These are phyloP conservation scores for Phoma sp. DNA, from an alignment of 2,329 filamentous ascomycete species.

Conservation along the genomic window DNA sequence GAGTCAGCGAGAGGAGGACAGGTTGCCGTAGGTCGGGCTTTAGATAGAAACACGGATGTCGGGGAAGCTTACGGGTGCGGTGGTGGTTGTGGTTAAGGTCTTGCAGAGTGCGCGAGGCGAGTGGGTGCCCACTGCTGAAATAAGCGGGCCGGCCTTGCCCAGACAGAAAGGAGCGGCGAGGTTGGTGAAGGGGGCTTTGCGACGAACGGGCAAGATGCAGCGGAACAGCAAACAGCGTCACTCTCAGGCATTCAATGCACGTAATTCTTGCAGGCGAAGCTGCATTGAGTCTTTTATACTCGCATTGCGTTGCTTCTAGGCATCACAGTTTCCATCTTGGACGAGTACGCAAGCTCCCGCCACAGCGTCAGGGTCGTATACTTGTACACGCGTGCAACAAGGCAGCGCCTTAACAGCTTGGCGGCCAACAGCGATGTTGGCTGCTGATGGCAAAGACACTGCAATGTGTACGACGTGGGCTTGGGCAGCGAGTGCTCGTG, in stretches of 20 bases:
- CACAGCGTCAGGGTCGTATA: slow-evolving; percentile 36
- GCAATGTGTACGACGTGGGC: slow-evolving; percentile 32
- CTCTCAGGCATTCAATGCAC: slow-evolving; percentile 7
- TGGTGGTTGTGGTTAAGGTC: slow-evolving; percentile 41
- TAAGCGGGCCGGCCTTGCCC: slow-evolving; percentile 52
- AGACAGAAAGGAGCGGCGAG: slow-evolving; percentile 43
- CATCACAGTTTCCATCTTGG: slow-evolving; percentile 17
- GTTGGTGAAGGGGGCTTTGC: slow-evolving; percentile 38
- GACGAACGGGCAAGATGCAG: slow-evolving; percentile 27
- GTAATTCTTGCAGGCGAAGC: slow-evolving; percentile 2
- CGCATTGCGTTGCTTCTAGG: slow-evolving; percentile 19
- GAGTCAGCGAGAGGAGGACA: slow-evolving; percentile 35
- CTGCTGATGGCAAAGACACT: slow-evolving; percentile 15
- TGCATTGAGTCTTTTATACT: slow-evolving; percentile 23
- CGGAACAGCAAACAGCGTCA: slow-evolving; percentile 17
- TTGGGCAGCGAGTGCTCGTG: slow-evolving; percentile 26
- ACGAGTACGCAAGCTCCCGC: slow-evolving; percentile 48
- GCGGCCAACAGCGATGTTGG: slow-evolving; percentile 13
- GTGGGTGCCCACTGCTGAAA: slow-evolving; percentile 50
- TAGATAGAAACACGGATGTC: slow-evolving; percentile 37
- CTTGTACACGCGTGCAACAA: slow-evolving; percentile 27
- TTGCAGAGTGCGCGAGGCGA: slow-evolving; percentile 47
- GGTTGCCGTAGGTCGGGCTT: slow-evolving; percentile 27
- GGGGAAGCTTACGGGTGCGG: slow-evolving; percentile 45
- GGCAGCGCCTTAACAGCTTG: slow-evolving; percentile 42